A percentile compares a stretch with the other conserved stretches of the same genome.
Evolutionary conservation across 768 basidiomycete species (phyloP).

Genomic region (Auricularia auricula-judae): DNA sequence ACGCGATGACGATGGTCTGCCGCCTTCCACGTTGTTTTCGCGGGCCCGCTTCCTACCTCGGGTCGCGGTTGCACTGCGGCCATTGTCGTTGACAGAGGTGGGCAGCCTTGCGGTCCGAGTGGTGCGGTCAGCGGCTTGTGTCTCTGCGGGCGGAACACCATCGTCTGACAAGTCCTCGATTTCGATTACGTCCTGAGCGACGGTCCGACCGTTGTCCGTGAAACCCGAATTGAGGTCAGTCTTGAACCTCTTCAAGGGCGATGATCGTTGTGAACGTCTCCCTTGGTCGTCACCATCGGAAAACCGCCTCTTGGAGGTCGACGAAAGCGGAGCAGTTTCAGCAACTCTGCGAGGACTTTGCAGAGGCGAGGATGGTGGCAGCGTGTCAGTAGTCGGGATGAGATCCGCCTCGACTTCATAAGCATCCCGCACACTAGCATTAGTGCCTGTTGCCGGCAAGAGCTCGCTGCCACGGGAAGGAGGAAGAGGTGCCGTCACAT

Average conservation of each 20-base stretch:
- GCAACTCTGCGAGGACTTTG: not conserved
- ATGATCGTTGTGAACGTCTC: not conserved
- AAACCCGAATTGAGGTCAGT: too few relatives aligned
- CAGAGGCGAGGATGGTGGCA: not conserved
- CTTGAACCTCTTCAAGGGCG: not conserved
- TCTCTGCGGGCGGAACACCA: too few relatives aligned
- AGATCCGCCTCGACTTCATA: slow-evolving; percentile 4
- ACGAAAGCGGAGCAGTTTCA: not conserved
- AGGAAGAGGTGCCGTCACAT: not conserved
- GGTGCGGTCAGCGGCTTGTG: not conserved
- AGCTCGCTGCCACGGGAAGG: not conserved
- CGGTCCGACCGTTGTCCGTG: too few relatives aligned
- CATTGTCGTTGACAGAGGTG: not conserved
- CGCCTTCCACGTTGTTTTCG: not conserved
- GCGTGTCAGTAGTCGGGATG: not conserved
- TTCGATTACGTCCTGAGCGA: too few relatives aligned
- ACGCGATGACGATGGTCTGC: not conserved
- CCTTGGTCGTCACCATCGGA: not conserved
- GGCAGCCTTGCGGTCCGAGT: not conserved
- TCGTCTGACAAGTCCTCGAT: too few relatives aligned
- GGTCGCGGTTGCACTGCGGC: not conserved
- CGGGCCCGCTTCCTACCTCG: not conserved
- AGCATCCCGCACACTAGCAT: slow-evolving; percentile 6
- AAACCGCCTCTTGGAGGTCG: slow-evolving; percentile 1
- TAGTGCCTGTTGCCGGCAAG: not conserved